Conservation (phyloP, 192 early-diverging fungal species). For the Linnemannia exigua region DNA sequence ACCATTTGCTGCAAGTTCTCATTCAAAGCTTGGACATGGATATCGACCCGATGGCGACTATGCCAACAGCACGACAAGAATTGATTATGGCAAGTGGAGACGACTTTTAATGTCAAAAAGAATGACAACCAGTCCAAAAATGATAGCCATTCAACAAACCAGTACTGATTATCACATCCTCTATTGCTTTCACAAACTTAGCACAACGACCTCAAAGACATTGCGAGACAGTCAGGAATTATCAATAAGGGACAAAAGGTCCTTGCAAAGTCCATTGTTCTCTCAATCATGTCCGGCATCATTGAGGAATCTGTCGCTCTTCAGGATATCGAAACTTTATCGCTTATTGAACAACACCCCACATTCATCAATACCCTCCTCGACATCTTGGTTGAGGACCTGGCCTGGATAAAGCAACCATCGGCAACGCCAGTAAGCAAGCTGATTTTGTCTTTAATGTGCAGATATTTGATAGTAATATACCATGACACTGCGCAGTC, state of each 20-base stretch:
- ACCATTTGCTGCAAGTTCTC: constrained; percentile 45
- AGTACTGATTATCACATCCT: background rate
- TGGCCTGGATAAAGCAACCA: constrained; percentile 43
- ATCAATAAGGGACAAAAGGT: constrained; percentile 44
- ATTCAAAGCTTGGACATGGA: constrained; percentile 32
- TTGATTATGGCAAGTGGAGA: constrained; percentile 36
- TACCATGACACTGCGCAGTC: no score
- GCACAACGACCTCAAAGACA: constrained; percentile 44
- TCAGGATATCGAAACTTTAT: constrained; percentile 5
- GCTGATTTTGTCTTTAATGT: background rate
- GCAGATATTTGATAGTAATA: background rate
- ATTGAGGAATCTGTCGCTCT: constrained; percentile 6
- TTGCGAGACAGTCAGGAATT: constrained; percentile 34
- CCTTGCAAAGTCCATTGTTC: constrained; percentile 35
- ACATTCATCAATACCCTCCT: constrained; percentile 16
- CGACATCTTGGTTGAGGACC: constrained; percentile 29
- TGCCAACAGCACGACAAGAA: constrained; percentile 47
- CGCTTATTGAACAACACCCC: constrained; percentile 22
- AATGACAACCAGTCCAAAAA: background rate
- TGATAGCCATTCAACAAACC: background rate
- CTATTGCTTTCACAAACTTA: background rate
- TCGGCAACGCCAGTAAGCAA: constrained; percentile 29
- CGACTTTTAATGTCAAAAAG: no score
- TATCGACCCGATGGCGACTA: constrained; percentile 53
- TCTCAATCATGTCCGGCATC: constrained; percentile 16